Evolutionary conservation across 352 stramenopile genomes (phyloP).

Genomic region (Phytophthora cryptogea): DNA sequence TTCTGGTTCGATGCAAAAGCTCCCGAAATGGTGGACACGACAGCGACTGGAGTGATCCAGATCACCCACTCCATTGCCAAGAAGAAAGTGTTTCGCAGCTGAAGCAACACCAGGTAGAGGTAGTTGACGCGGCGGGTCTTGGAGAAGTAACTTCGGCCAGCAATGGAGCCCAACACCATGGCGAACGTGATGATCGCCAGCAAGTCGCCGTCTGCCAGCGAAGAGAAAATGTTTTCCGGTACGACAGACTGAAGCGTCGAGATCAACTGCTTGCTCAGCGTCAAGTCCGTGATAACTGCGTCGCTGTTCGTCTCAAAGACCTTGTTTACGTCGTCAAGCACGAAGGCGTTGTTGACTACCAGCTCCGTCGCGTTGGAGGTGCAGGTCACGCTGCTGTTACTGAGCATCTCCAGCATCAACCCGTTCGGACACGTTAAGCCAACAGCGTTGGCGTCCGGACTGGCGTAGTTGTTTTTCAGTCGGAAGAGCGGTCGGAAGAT

Average conservation of each 20-base stretch:
- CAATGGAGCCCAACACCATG: conserved; percentile 65
- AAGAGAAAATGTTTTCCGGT: conserved; percentile 64
- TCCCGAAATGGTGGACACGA: conserved; percentile 68
- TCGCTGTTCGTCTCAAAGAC: conserved; percentile 53
- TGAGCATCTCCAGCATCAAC: conserved; percentile 34
- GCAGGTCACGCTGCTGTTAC: conserved; percentile 39
- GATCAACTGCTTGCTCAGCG: conserved; percentile 63
- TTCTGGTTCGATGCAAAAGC: conserved; percentile 62
- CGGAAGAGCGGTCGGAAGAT: conserved; percentile 65
- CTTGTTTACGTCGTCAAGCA: conserved; percentile 53
- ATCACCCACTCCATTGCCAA: conserved; percentile 74
- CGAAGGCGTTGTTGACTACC: conserved; percentile 38
- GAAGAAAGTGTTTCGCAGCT: conserved; percentile 78
- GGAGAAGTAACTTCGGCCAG: conserved; percentile 61
- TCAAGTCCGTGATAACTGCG: conserved; percentile 45
- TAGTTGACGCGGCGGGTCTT: conserved; percentile 68
- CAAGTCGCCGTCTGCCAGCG: conserved; percentile 53
- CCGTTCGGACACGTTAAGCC: conserved; percentile 58
- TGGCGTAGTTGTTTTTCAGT: conserved; percentile 23
- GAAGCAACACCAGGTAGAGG: conserved; percentile 64
- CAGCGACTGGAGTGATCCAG: conserved; percentile 61
- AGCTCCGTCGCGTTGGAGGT: conserved; percentile 26
- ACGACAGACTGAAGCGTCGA: conserved; percentile 63
- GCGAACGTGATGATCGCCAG: conserved; percentile 74
- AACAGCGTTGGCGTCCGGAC: conserved; percentile 38